Evolutionary conservation across 345 rosid genomes (phyloP).

Genomic region (Aethionema arabicum): DNA sequence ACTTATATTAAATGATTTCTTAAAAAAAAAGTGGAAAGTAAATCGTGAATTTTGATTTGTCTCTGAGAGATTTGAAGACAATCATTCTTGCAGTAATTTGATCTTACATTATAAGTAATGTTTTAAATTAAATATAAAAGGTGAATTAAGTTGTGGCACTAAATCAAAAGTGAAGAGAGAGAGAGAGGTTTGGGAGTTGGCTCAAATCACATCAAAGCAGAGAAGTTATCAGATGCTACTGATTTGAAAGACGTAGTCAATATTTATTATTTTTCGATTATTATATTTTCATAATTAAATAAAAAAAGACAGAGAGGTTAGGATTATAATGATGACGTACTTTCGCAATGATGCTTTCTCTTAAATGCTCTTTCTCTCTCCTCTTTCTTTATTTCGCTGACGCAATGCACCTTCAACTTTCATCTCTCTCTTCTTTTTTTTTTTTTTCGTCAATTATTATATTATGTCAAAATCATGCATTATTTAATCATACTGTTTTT

Average conservation of each 20-base stretch:
- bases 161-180: slow-evolving; percentile 17
- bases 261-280: not conserved
- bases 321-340: slow-evolving; percentile 36
- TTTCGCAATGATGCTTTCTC: slow-evolving; percentile 38
- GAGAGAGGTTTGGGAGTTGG: slow-evolving; percentile 25
- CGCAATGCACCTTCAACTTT: slow-evolving; percentile 26
- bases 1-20: too few species aligned
- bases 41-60: too few species aligned
- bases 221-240: slow-evolving; percentile 28
- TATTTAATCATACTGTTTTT: too few species aligned
- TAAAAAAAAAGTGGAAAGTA: too few species aligned
- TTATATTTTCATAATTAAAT: not conserved
- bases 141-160: slow-evolving; percentile 17
- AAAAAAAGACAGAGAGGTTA: slow-evolving; percentile 24
- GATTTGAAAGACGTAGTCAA: slow-evolving; percentile 35
- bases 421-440: not conserved
- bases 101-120: too few species aligned
- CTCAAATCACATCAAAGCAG: slow-evolving; percentile 33
- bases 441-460: slow-evolving; percentile 7
- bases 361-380: slow-evolving; percentile 33
- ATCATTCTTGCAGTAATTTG: too few species aligned
- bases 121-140: not conserved
- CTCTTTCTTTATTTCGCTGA: slow-evolving; percentile 16
- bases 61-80: too few species aligned
- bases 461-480: not conserved